Percentiles rank a stretch among this genome's conserved stretches.
Conservation (phyloP, 768 basidiomycete genomes). For the Gloeophyllum trabeum region DNA sequence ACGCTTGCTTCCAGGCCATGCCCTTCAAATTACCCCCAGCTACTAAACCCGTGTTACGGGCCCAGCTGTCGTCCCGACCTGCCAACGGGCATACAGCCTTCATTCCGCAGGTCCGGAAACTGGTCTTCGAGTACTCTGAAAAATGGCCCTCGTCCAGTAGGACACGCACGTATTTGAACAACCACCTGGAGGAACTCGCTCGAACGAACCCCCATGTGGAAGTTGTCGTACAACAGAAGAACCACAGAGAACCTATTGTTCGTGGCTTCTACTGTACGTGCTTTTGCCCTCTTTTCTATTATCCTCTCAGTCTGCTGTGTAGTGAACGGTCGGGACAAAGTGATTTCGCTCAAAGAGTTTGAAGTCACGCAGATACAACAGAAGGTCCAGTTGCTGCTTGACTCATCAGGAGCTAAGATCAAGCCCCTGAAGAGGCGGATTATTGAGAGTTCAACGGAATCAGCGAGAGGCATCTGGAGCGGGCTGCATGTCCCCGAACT, state of each 20-base stretch:
- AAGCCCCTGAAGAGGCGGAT: conserved; percentile 60
- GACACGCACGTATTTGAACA: conserved; percentile 58
- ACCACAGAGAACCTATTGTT: conserved; percentile 66
- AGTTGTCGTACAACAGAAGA: conserved; percentile 68
- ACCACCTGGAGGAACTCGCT: conserved; percentile 54
- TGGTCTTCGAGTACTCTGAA: conserved; percentile 86
- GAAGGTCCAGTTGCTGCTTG: conserved; percentile 77
- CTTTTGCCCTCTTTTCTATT: conserved; percentile 1
- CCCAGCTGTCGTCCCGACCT: conserved; percentile 41
- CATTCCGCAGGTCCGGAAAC: conserved; percentile 69
- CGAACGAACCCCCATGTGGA: conserved; percentile 73
- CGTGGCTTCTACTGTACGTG: conserved; percentile 74
- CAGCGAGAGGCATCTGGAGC: conserved; percentile 84
- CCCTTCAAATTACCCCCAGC: conserved; percentile 17
- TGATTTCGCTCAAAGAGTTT: conserved; percentile 67
- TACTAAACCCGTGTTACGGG: conserved; percentile 29
- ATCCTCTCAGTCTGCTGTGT: conserved; percentile 10
- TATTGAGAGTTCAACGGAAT: conserved; percentile 71
- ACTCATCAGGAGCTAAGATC: conserved; percentile 82
- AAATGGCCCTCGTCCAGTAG: conserved; percentile 67
- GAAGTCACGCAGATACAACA: conserved; percentile 62
- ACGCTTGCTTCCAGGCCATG: no score
- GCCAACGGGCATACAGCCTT: conserved; percentile 70
- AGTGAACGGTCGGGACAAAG: conserved; percentile 88
- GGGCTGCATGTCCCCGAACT: conserved; percentile 75